Evolutionary conservation across 1,139 yeast species (phyloP).

Genomic region (Suhomyces taliae): DNA sequence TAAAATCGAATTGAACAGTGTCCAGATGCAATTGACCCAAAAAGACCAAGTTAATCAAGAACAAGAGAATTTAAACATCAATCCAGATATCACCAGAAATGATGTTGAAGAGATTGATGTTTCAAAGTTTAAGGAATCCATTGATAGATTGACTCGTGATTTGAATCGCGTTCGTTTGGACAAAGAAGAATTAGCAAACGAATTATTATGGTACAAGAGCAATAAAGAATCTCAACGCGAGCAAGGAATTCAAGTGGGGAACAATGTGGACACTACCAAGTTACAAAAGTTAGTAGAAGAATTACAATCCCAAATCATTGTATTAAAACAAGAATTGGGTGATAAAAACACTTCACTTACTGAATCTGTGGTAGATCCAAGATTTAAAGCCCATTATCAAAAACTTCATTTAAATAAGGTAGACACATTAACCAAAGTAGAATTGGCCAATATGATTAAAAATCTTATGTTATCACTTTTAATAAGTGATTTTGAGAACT

Average conservation of each 20-base stretch:
- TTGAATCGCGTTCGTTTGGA: slow-evolving; percentile 7
- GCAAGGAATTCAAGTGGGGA: neutral
- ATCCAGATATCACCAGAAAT: neutral
- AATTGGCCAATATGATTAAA: slow-evolving; percentile 31
- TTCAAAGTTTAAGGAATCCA: slow-evolving; percentile 10
- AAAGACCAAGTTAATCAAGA: slow-evolving; percentile 6
- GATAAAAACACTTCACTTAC: slow-evolving; percentile 8
- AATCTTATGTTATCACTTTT: slow-evolving; percentile 35
- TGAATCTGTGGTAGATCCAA: slow-evolving; percentile 11
- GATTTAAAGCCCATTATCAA: slow-evolving; percentile 26
- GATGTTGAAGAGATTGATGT: neutral
- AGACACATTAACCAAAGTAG: slow-evolving; percentile 26
- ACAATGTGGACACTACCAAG: neutral
- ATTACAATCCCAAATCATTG: slow-evolving; percentile 6
- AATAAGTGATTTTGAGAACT: slow-evolving; percentile 27
- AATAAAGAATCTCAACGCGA: neutral
- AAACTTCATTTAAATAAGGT: slow-evolving; percentile 28
- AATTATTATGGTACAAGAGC: slow-evolving; percentile 9
- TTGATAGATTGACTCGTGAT: slow-evolving; percentile 12
- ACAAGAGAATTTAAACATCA: slow-evolving; percentile 3
- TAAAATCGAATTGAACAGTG: slow-evolving; percentile 15
- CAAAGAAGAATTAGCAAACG: slow-evolving; percentile 12
- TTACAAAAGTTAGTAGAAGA: slow-evolving; percentile 3
- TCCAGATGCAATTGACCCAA: slow-evolving; percentile 18
- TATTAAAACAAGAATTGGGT: slow-evolving; percentile 9